A percentile compares a stretch with the other conserved stretches of the same genome.
phyloP scores from a whole-genome alignment of 805 yeast genomes.

The Maudiozyma saulgeensis region DNA sequence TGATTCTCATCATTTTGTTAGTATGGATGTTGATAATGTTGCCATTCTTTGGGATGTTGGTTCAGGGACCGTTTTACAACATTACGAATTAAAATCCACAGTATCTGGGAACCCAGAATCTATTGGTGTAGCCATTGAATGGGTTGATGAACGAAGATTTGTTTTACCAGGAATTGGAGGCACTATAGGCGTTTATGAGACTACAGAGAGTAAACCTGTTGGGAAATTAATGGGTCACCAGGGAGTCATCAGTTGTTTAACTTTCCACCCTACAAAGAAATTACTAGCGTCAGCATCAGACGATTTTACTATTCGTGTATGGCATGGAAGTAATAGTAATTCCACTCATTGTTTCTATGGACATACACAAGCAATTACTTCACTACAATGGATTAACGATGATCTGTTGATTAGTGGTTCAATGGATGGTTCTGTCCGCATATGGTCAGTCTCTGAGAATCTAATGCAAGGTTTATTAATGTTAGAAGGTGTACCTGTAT shows the following conservation, averaged over 20 bases:
- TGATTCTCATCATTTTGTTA: conserved; percentile 43
- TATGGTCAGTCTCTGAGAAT: conserved; percentile 47
- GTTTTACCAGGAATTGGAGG: conserved; percentile 57
- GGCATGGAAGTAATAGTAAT: conserved; percentile 58
- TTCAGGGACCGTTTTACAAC: conserved; percentile 41
- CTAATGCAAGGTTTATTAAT: conserved; percentile 21
- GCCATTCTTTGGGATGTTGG: conserved; percentile 59
- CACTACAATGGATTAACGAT: conserved; percentile 45
- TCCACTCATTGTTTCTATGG: conserved; percentile 41
- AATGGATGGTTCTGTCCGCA: conserved; percentile 57
- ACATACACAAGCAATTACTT: conserved; percentile 50
- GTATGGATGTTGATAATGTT: conserved; percentile 48
- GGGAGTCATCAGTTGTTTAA: conserved; percentile 44
- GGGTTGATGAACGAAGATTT: conserved; percentile 64
- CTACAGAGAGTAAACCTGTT: conserved; percentile 38
- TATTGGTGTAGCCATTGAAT: conserved; percentile 51
- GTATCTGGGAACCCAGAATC: conserved; percentile 10
- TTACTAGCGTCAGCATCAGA: conserved; percentile 69
- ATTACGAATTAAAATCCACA: conserved; percentile 19
- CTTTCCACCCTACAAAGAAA: conserved; percentile 43
- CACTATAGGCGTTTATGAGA: conserved; percentile 45
- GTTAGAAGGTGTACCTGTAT: conserved; percentile 46
- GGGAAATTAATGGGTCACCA: conserved; percentile 58
- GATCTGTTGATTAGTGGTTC: conserved; percentile 44
- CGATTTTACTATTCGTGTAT: conserved; percentile 61